Evolutionary conservation across 768 basidiomycete genomes (phyloP).

Genomic region (Leccinum disarticulatum): DNA sequence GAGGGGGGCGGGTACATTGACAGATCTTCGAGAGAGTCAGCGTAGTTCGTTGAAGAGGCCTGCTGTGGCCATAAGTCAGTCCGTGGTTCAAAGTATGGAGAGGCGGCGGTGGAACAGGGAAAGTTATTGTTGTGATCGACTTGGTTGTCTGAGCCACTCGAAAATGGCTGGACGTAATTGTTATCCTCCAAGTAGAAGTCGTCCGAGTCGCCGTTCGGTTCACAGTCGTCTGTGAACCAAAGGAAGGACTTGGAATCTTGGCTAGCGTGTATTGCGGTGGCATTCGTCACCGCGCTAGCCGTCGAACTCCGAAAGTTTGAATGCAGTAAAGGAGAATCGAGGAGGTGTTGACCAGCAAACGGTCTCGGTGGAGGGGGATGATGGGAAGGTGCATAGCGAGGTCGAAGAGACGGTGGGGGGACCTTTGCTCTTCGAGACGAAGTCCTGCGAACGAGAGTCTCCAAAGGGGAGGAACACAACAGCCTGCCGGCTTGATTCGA

Average conservation of each 20-base stretch:
- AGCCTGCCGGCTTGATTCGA: slow-evolving; percentile 30
- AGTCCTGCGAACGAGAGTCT: slow-evolving; percentile 53
- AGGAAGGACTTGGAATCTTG: slow-evolving; percentile 29
- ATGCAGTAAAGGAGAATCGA: slow-evolving; percentile 49
- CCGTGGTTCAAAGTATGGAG: not conserved
- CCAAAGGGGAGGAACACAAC: slow-evolving; percentile 53
- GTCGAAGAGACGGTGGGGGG: slow-evolving; percentile 13
- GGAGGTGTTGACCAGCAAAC: slow-evolving; percentile 20
- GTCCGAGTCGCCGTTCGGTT: slow-evolving; percentile 24
- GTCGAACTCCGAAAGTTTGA: slow-evolving; percentile 46
- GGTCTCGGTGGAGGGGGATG: slow-evolving; percentile 10
- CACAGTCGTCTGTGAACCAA: slow-evolving; percentile 31
- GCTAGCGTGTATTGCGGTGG: slow-evolving; percentile 6
- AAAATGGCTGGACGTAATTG: slow-evolving; percentile 30
- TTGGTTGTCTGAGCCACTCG: not conserved
- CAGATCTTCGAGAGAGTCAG: slow-evolving; percentile 8
- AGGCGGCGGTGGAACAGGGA: not conserved
- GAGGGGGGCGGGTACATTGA: slow-evolving; percentile 21
- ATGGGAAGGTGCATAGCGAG: slow-evolving; percentile 7
- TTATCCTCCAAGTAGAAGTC: slow-evolving; percentile 42
- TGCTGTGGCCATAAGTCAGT: slow-evolving; percentile 23
- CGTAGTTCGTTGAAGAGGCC: not conserved
- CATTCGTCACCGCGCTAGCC: slow-evolving; percentile 34
- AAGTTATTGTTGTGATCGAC: slow-evolving; percentile 1
- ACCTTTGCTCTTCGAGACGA: slow-evolving; percentile 36